Conservation (phyloP, 2,329 filamentous ascomycete species). For the Fusarium kyushuense region DNA sequence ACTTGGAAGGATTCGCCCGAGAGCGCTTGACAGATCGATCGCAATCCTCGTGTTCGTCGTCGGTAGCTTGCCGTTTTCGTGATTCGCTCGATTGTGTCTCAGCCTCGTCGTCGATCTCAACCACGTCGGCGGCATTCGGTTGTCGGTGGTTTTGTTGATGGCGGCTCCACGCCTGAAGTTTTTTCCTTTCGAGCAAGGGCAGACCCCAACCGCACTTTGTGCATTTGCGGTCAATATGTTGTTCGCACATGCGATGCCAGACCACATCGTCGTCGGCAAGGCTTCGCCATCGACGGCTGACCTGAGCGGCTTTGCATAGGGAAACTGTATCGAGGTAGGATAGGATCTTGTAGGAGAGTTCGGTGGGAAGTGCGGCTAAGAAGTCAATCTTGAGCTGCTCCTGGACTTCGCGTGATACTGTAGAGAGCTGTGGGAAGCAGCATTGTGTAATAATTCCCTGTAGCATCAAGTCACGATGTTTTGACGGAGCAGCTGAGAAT, state of each 20-base stretch:
- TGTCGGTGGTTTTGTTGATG: slow-evolving; percentile 75
- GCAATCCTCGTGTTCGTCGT: slow-evolving; percentile 47
- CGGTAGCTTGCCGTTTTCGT: slow-evolving; percentile 52
- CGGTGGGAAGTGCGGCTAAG: slow-evolving; percentile 85
- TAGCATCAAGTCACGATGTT: slow-evolving; percentile 95
- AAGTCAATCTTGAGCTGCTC: slow-evolving; percentile 99
- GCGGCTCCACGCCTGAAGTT: slow-evolving; percentile 86
- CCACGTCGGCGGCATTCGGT: slow-evolving; percentile 44
- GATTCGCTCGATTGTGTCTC: slow-evolving; percentile 44
- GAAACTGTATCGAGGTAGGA: slow-evolving; percentile 94
- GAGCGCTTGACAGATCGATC: slow-evolving; percentile 52
- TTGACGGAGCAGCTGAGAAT: slow-evolving; percentile 93
- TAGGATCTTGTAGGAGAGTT: slow-evolving; percentile 93
- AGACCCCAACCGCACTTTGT: slow-evolving; percentile 96
- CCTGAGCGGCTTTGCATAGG: slow-evolving; percentile 94
- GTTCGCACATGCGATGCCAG: slow-evolving; percentile 97
- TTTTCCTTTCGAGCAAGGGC: slow-evolving; percentile 88
- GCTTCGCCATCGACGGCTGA: slow-evolving; percentile 87
- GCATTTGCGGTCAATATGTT: slow-evolving; percentile 94
- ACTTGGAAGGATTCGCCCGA: slow-evolving; percentile 45
- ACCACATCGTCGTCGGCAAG: slow-evolving; percentile 98
- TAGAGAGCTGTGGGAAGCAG: slow-evolving; percentile 96
- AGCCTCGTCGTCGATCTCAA: slow-evolving; percentile 44
- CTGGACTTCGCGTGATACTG: slow-evolving; percentile 88
- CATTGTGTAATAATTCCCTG: slow-evolving; percentile 96